Conservation (phyloP, 2,329 filamentous ascomycete species). For the Blastomyces emzantsi region DNA sequence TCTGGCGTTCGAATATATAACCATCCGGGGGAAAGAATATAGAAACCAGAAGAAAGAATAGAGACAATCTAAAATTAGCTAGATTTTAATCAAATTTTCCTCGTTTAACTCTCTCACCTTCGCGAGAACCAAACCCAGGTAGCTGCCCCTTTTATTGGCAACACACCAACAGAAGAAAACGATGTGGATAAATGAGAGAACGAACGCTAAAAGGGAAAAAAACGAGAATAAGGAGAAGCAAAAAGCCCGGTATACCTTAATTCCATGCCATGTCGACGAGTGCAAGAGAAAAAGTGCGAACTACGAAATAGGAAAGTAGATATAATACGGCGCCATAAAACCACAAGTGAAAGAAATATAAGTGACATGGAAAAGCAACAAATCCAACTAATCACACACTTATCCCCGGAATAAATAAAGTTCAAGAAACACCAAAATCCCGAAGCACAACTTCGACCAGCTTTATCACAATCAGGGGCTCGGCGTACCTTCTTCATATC, state of each 20-base stretch:
- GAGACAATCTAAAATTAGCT: not conserved
- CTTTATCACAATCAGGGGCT: slow-evolving; percentile 25
- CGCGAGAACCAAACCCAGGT: not conserved
- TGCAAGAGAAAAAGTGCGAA: not conserved
- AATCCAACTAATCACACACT: slow-evolving; percentile 1
- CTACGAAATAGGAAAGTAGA: not conserved
- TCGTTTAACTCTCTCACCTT: no score
- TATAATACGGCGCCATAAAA: not conserved
- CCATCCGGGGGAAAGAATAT: not conserved
- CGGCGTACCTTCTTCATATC: slow-evolving; percentile 37
- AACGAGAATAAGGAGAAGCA: not conserved
- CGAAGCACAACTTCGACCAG: not conserved
- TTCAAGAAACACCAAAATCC: not conserved
- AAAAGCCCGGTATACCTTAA: not conserved
- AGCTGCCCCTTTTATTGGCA: not conserved
- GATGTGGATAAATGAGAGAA: not conserved
- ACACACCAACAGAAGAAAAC: not conserved
- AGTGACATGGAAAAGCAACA: not conserved
- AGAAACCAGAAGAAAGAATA: not conserved
- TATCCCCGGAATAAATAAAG: not conserved
- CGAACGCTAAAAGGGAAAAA: not conserved
- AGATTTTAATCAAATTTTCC: not conserved
- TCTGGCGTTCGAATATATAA: not conserved
- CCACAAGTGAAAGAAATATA: not conserved
- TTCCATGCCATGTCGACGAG: not conserved